Evolutionary conservation across 805 yeast species (phyloP), one percentile per base, ranked within the genome.

Genomic region (Nakazawaea sp.): DNA sequence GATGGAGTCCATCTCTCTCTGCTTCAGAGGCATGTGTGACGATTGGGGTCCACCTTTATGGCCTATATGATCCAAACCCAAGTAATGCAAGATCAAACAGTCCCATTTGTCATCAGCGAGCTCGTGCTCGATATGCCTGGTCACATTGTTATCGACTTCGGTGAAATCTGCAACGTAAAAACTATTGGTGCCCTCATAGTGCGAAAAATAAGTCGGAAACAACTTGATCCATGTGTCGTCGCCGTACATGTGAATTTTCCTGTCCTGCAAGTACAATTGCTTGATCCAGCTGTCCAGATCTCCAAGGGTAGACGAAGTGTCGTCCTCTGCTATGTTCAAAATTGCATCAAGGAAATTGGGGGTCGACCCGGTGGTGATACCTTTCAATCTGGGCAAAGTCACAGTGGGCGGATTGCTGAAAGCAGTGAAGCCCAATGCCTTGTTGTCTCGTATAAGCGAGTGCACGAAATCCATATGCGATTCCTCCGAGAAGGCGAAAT

Each of bases 201-300:
- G 64, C 16, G 66, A 64, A 50, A 90, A 89, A 45, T 68, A 68
- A 7, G 57, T 57, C 0, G 96, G 96, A 47, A 89, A 92, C 33
- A 92, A 65, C 52, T 87, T 89, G 44, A 89, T 58, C 99, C 99
- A 92, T 1, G 99, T 92, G 53, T 92, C 98, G 58, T 92, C 99
- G 23, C 99, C 99, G 62, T 72, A 90, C 72, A 92, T 85, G 52
- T 88, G 82, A 20, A 92, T 62, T 16, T 51, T 64, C 52, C 68
- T 68, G 20, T 55, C 56, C 4, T 52, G 52, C 30, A 32, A 13
- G 10, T 48, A 38, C 58, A 88, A 66, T 52, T 92, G 97, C 25
- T 66, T 66, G 8, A 89, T 55, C 96, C 97, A 88, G 20, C 92
- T 82, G 54, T 92, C 98, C 45, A 82, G 94, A 34, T 70, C 73